Conservation (phyloP, 1,284 basidiomycete species). For the Ustilago vetiveriae region DNA sequence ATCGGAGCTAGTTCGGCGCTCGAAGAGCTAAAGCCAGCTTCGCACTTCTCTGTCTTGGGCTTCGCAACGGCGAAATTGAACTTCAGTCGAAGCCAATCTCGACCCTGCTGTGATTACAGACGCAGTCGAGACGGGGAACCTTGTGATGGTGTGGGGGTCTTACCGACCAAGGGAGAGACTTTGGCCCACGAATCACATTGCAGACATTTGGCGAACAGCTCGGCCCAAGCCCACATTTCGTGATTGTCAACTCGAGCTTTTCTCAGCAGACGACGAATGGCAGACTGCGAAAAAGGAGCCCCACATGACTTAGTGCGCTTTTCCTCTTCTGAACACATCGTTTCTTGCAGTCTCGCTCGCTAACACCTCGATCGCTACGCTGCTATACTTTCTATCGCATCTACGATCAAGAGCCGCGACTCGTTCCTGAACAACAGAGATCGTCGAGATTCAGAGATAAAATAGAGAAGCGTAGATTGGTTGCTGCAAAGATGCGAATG, state of each 20-base stretch:
- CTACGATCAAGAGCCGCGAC: neutral
- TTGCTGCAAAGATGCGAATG: neutral
- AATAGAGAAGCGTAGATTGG: neutral
- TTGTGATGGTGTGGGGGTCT: neutral
- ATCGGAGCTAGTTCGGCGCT: conserved; percentile 7
- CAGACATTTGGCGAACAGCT: neutral
- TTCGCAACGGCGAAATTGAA: too few species aligned
- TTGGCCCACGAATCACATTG: conserved; percentile 1
- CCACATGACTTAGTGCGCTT: too few species aligned
- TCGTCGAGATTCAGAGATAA: too few species aligned
- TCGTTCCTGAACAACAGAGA: neutral
- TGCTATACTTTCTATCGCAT: too few species aligned
- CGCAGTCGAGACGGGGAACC: too few species aligned
- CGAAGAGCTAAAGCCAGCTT: too few species aligned
- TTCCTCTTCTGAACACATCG: too few species aligned
- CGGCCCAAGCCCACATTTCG: neutral
- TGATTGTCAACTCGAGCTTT: neutral
- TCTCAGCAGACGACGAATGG: neutral
- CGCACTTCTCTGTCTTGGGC: too few species aligned
- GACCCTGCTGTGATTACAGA: too few species aligned
- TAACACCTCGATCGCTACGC: too few species aligned
- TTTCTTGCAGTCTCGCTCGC: too few species aligned
- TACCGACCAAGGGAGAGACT: neutral
- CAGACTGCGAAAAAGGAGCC: neutral
- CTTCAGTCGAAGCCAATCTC: too few species aligned